Evolutionary conservation across 371 early-diverging fungal genomes (phyloP).

Genomic region (Phascolomyces articulosus): DNA sequence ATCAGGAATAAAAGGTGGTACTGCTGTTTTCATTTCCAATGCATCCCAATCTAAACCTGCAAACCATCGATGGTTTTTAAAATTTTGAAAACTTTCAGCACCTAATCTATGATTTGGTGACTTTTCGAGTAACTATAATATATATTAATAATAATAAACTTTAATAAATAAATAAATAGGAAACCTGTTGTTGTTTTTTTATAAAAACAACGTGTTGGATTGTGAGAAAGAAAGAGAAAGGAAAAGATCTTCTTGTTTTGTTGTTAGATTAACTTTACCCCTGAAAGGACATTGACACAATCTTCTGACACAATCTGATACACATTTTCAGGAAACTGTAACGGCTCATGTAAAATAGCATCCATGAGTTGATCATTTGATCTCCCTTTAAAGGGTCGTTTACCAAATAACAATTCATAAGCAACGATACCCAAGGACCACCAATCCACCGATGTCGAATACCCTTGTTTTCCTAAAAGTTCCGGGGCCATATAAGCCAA

Average conservation of each 20-base stretch:
- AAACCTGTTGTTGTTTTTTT: not conserved
- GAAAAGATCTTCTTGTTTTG: no score
- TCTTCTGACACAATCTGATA: slow-evolving; percentile 44
- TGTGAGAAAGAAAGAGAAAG: slow-evolving; percentile 23
- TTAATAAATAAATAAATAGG: slow-evolving; percentile 26
- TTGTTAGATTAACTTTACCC: slow-evolving; percentile 30
- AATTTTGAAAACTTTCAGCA: slow-evolving; percentile 48
- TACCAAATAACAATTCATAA: slow-evolving; percentile 79
- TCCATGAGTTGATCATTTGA: slow-evolving; percentile 65
- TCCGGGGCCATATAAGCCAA: slow-evolving; percentile 87
- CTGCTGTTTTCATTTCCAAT: slow-evolving; percentile 49
- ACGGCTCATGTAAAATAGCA: slow-evolving; percentile 55
- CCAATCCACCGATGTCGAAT: slow-evolving; percentile 80
- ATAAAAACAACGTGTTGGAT: slow-evolving; percentile 30
- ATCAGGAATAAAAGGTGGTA: slow-evolving; percentile 64
- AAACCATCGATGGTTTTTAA: slow-evolving; percentile 66
- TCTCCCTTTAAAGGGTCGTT: slow-evolving; percentile 79
- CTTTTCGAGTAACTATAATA: slow-evolving; percentile 49
- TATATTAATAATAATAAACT: no score
- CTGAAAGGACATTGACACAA: slow-evolving; percentile 52
- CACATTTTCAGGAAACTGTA: slow-evolving; percentile 58
- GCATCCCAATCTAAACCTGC: slow-evolving; percentile 58
- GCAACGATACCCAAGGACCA: slow-evolving; percentile 89
- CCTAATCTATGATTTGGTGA: slow-evolving; percentile 57
- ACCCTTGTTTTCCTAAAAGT: slow-evolving; percentile 71